phyloP scores from a whole-genome alignment of 768 basidiomycete genomes.

The Gloeopeniophorella convolvens region DNA sequence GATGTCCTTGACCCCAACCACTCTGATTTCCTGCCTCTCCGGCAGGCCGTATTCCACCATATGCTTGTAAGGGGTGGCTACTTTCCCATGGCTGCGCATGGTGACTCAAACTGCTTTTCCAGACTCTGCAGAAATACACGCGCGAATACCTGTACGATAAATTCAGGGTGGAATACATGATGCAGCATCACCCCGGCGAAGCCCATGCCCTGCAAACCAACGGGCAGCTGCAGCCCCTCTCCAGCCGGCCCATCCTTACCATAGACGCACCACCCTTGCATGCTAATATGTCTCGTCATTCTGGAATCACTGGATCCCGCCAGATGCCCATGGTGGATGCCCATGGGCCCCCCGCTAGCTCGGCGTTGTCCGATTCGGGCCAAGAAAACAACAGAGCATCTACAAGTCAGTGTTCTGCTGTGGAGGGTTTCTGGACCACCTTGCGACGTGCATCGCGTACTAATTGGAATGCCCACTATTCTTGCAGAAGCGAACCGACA shows the following conservation, averaged over 20 bases:
- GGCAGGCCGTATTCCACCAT: slow-evolving; percentile 78
- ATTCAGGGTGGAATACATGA: slow-evolving; percentile 55
- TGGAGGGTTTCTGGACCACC: not conserved
- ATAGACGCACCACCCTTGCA: slow-evolving; percentile 17
- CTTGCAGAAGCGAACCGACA: slow-evolving; percentile 51
- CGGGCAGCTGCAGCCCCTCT: slow-evolving; percentile 31
- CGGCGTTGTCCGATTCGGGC: slow-evolving; percentile 20
- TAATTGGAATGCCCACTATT: slow-evolving; percentile 17
- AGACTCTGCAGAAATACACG: slow-evolving; percentile 85
- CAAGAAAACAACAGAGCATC: slow-evolving; percentile 28
- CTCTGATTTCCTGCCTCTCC: slow-evolving; percentile 73
- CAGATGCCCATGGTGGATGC: slow-evolving; percentile 33
- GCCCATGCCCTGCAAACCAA: slow-evolving; percentile 7
- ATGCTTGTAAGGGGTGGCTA: slow-evolving; percentile 62
- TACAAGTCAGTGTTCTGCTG: slow-evolving; percentile 33
- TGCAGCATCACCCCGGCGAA: slow-evolving; percentile 32
- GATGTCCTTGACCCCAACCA: slow-evolving; percentile 75
- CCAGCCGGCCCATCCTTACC: slow-evolving; percentile 19
- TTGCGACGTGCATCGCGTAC: slow-evolving; percentile 14
- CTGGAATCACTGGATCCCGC: slow-evolving; percentile 33
- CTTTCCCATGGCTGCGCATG: not conserved
- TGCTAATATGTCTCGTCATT: slow-evolving; percentile 11
- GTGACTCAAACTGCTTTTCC: slow-evolving; percentile 13
- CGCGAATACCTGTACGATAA: slow-evolving; percentile 78
- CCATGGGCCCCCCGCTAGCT: slow-evolving; percentile 12